These are phyloP conservation scores for Botrytis tulipae DNA, from an alignment of 2,329 filamentous ascomycete genomes.

Conservation along the genomic window DNA sequence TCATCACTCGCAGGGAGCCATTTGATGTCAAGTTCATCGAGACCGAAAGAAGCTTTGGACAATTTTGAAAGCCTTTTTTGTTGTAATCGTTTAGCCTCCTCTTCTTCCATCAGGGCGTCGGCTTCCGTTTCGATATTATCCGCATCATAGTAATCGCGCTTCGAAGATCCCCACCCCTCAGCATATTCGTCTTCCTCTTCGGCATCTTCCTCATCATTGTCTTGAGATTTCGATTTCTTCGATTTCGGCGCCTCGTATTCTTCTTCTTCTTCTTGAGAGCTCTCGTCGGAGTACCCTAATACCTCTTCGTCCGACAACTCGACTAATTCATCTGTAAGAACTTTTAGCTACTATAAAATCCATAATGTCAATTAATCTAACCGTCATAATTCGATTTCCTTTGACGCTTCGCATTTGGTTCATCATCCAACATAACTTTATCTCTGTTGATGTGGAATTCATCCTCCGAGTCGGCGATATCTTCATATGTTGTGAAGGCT, in stretches of 20 bases:
- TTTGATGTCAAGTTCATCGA: constrained; percentile 70
- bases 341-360: constrained; percentile 15
- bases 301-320: constrained; percentile 64
- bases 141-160: constrained; percentile 89
- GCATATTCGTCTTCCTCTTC: constrained; percentile 57
- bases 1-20: constrained; percentile 56
- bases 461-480: constrained; percentile 91
- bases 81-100: constrained; percentile 82
- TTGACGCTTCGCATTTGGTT: constrained; percentile 72
- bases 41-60: constrained; percentile 88
- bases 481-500: constrained; percentile 59
- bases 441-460: constrained; percentile 88
- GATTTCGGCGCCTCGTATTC: constrained; percentile 23
- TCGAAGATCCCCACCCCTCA: constrained; percentile 83
- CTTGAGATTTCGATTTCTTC: constrained; percentile 51
- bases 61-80: constrained; percentile 88
- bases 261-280: constrained; percentile 42
- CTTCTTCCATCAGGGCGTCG: constrained; percentile 84
- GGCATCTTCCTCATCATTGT: constrained; percentile 50
- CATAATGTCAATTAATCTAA: constrained; percentile 32
- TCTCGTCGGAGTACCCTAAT: constrained; percentile 49
- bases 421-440: constrained; percentile 81
- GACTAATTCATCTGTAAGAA: constrained; percentile 47
- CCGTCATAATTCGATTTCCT: constrained; percentile 68
- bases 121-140: constrained; percentile 66